phyloP scores from a whole-genome alignment of 305 asterid genomes.

The Fraxinus baroniana region DNA sequence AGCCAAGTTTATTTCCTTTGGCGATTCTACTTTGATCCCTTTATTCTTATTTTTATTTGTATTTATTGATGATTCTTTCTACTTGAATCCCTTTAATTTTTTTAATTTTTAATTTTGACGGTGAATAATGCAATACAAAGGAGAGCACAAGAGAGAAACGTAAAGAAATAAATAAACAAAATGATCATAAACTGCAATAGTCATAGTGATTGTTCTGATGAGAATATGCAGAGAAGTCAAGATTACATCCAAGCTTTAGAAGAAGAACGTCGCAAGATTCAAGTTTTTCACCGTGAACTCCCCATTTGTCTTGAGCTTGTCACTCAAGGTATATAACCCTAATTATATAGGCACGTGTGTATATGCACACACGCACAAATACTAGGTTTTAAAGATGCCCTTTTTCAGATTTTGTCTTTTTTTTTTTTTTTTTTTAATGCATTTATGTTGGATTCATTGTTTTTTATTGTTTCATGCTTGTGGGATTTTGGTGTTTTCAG shows the following conservation, averaged over 20 bases:
- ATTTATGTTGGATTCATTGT: background rate
- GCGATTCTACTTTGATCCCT: conserved; percentile 54
- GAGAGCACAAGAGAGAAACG: conserved; percentile 1
- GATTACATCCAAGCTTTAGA: conserved; percentile 66
- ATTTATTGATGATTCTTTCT: background rate
- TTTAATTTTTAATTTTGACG: no score
- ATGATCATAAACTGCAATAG: conserved; percentile 40
- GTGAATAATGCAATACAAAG: no score
- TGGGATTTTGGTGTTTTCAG: conserved; percentile 30
- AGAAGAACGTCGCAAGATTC: conserved; percentile 76
- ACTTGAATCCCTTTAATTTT: conserved; percentile 43
- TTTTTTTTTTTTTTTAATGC: no score
- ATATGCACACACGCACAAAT: background rate
- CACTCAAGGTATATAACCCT: conserved; percentile 57
- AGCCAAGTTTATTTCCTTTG: conserved; percentile 45
- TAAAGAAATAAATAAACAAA: background rate
- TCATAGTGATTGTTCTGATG: conserved; percentile 31
- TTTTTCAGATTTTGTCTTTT: background rate
- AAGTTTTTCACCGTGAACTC: conserved; percentile 81
- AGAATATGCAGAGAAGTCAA: conserved; percentile 51
- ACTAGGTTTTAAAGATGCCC: background rate
- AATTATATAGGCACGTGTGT: background rate
- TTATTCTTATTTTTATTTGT: conserved; percentile 9
- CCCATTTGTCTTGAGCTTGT: conserved; percentile 89
- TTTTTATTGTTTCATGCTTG: background rate